phyloP scores from a whole-genome alignment of 2,329 filamentous ascomycete genomes.

The Beauveria brongniartii region DNA sequence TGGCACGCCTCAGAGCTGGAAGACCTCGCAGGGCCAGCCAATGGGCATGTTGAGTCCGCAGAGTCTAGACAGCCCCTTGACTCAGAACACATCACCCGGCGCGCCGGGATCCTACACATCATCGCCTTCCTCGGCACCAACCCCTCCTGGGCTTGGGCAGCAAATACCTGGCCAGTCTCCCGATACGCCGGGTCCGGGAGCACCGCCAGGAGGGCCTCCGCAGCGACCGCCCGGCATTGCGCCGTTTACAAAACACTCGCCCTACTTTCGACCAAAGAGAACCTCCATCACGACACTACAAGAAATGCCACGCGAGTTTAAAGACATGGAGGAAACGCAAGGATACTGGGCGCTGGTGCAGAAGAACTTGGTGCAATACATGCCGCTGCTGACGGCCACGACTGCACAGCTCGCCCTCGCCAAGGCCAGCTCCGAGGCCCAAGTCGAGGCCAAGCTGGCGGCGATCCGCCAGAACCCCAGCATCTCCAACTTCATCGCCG shows the following conservation, averaged over 20 bases:
- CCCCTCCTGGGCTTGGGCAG: constrained; percentile 8
- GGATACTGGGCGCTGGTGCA: constrained; percentile 32
- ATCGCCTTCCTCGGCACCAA: constrained; percentile 7
- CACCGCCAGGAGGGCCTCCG: constrained; percentile 12
- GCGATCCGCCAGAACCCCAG: constrained; percentile 23
- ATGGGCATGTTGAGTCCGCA: constrained; percentile 25
- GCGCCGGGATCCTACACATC: background rate
- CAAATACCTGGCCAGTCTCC: constrained; percentile 3
- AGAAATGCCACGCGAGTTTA: constrained; percentile 25
- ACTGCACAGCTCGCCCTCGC: constrained; percentile 24
- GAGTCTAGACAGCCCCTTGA: constrained; percentile 23
- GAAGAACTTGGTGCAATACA: constrained; percentile 27
- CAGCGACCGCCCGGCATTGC: constrained; percentile 24
- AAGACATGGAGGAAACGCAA: constrained; percentile 25
- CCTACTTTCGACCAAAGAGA: constrained; percentile 27
- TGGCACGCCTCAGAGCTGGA: background rate
- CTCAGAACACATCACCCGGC: background rate
- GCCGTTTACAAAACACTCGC: constrained; percentile 30
- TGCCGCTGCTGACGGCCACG: constrained; percentile 26
- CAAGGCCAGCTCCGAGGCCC: constrained; percentile 18
- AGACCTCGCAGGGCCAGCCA: background rate
- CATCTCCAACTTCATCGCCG: constrained; percentile 26
- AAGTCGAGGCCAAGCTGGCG: constrained; percentile 23
- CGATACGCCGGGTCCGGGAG: constrained; percentile 11
- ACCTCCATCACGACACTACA: constrained; percentile 23